Percentiles rank a stretch among this genome's conserved stretches.
Conservation (phyloP, 768 basidiomycete species). For the Boletus insuetus region DNA sequence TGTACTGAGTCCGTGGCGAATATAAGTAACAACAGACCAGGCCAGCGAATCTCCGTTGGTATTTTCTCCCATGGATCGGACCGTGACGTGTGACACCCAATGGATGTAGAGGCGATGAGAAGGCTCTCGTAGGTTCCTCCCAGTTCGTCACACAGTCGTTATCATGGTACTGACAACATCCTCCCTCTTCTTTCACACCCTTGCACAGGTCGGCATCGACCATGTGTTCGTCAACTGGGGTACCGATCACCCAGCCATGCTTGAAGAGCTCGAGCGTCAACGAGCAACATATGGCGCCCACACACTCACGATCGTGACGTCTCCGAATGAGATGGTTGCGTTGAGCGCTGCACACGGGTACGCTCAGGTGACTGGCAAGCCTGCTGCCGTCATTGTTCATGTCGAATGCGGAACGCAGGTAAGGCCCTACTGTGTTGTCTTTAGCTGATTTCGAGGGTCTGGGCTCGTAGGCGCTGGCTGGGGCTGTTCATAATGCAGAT, state of each 20-base stretch:
- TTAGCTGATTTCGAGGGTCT: no score
- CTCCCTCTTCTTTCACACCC: constrained; percentile 56
- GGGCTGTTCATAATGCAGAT: constrained; percentile 72
- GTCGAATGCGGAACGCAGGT: constrained; percentile 72
- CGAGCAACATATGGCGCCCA: constrained; percentile 38
- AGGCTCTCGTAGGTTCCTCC: no score
- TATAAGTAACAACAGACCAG: no score
- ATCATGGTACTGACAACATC: constrained; percentile 53
- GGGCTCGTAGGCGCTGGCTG: constrained; percentile 52
- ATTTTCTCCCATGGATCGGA: no score
- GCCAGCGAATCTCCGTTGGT: no score
- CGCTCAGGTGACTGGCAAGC: constrained; percentile 60
- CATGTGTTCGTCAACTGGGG: constrained; percentile 78
- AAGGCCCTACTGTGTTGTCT: not conserved
- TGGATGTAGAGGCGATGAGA: no score
- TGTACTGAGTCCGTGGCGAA: no score
- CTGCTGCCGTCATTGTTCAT: constrained; percentile 72
- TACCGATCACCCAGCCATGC: constrained; percentile 68
- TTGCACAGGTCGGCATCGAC: constrained; percentile 56
- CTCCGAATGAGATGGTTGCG: constrained; percentile 77
- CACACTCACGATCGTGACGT: constrained; percentile 55
- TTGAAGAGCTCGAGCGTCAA: constrained; percentile 66
- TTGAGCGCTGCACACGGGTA: constrained; percentile 72
- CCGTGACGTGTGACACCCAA: no score
- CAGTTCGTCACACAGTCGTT: not conserved